Base-by-base conservation (phyloP, 2,329 filamentous ascomycete species). In the Hypoxylon sp. region DNA sequence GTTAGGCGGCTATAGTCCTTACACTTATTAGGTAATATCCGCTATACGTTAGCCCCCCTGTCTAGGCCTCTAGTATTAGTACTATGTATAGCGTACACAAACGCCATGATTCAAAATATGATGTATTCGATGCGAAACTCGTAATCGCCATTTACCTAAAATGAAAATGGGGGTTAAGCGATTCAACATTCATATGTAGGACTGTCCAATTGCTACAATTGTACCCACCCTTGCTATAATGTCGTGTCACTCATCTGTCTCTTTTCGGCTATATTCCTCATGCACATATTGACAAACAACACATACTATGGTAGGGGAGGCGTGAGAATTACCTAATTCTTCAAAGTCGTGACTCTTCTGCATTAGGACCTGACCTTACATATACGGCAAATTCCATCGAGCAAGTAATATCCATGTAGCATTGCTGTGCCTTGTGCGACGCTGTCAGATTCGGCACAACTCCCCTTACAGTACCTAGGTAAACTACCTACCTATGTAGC, bases 321-420 rank as follows among this genome's bases (percentile, higher is more conserved):
- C 30, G 55, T 60, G 51, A 53, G 63, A 51, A 60, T 60, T n/a
- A 60, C 21, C 55, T 7, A 30, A 30, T 64, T 38, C 38, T 63
- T 38, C 14, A 28, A 28, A 51, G 5, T n/a, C 3, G 17, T 3
- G 17, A 45, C 41, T 41, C n/a, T 17, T 46, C 46, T 25, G 36
- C 53, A 53, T 63, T 58, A 30, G 46, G 14, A 45, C 38, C 23
- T 28, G 45, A 45, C 21, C 21, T 21, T 13, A 45, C 51, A 30
- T 41, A 38, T 28, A 43, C 11, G 28, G 14, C 50, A 41, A 34
- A 52, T 48, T 57, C 17, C 10, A 36, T 43, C 57, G 28, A 49
- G 45, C 34, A 55, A 17, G 64, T 63, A 63, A 67, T 62, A 62
- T 25, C 38, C 41, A 36, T 17, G 50, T 67, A 50, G 52, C 64